phyloP scores from a whole-genome alignment of 1,284 basidiomycete species.

The Irpex lacteus region DNA sequence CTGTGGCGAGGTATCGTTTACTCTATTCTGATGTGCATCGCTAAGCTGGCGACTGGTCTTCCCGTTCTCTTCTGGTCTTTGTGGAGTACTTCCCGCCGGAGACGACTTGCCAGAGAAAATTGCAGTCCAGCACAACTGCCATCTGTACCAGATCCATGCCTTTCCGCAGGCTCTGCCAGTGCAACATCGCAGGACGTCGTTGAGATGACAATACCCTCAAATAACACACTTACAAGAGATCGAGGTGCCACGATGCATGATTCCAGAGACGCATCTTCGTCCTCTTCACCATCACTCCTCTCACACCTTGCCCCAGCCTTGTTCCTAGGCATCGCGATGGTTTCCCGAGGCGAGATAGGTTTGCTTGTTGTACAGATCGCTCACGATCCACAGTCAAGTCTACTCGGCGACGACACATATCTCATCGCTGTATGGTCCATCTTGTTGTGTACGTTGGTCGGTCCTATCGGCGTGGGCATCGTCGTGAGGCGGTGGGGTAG shows the following conservation, averaged over 20 bases:
- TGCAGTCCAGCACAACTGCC: too few relatives aligned
- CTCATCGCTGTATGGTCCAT: slow-evolving; percentile 47
- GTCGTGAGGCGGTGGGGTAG: slow-evolving; percentile 21
- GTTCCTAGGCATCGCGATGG: slow-evolving; percentile 39
- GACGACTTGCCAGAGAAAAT: too few relatives aligned
- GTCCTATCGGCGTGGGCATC: slow-evolving; percentile 39
- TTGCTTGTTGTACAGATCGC: slow-evolving; percentile 37
- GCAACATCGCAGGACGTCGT: background rate
- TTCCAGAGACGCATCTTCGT: background rate
- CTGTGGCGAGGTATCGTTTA: slow-evolving; percentile 52
- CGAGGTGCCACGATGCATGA: too few relatives aligned
- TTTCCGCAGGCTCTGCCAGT: background rate
- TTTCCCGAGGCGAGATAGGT: slow-evolving; percentile 53
- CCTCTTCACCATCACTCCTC: background rate
- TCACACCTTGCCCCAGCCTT: slow-evolving; percentile 8
- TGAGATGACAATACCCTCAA: background rate
- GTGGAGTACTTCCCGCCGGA: background rate
- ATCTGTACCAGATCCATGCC: background rate
- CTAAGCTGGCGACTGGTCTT: slow-evolving; percentile 34
- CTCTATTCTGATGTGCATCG: slow-evolving; percentile 45
- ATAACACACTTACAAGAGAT: background rate
- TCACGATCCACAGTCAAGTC: slow-evolving; percentile 12
- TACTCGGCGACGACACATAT: slow-evolving; percentile 40
- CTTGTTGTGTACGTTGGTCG: slow-evolving; percentile 46
- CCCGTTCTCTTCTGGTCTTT: slow-evolving; percentile 21